These are phyloP conservation scores for Phytophthora palmivora DNA, from an alignment of 352 stramenopile species.

Conservation along the genomic window DNA sequence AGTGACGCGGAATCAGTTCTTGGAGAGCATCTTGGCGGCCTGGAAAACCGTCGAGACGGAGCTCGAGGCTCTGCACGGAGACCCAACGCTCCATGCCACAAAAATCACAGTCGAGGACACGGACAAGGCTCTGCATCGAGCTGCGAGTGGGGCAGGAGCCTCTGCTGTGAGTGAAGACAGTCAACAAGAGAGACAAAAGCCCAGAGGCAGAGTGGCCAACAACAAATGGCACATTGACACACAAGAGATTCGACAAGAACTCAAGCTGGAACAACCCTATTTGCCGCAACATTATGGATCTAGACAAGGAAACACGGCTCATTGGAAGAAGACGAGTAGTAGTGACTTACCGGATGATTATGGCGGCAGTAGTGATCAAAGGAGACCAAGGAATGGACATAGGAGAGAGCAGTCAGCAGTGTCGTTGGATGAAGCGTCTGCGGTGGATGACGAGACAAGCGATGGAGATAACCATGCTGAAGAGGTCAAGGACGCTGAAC, in stretches of 20 bases:
- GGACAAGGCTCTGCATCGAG: slow-evolving; percentile 41
- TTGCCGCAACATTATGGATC: slow-evolving; percentile 34
- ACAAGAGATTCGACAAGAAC: slow-evolving; percentile 61
- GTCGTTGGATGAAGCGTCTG: slow-evolving; percentile 26
- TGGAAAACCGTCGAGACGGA: slow-evolving; percentile 81
- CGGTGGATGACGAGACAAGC: slow-evolving; percentile 8
- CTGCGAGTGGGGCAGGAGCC: slow-evolving; percentile 9
- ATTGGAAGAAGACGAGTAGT: slow-evolving; percentile 47
- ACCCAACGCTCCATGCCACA: slow-evolving; percentile 42
- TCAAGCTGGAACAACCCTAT: slow-evolving; percentile 39
- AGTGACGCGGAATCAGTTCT: slow-evolving; percentile 86
- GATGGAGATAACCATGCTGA: background rate
- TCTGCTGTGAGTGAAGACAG: background rate
- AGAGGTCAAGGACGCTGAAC: slow-evolving; percentile 4
- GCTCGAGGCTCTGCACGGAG: slow-evolving; percentile 46
- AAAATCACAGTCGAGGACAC: slow-evolving; percentile 43
- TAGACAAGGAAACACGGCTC: slow-evolving; percentile 10
- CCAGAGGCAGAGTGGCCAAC: slow-evolving; percentile 54
- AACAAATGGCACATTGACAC: slow-evolving; percentile 84
- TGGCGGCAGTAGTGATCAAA: slow-evolving; percentile 22
- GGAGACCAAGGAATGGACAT: slow-evolving; percentile 1
- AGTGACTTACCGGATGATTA: slow-evolving; percentile 51
- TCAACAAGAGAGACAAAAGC: slow-evolving; percentile 18
- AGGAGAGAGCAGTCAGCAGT: slow-evolving; percentile 2
- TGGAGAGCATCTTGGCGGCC: slow-evolving; percentile 81